Conservation (phyloP, 1,284 basidiomycete genomes). For the Phenoliferia sp. region DNA sequence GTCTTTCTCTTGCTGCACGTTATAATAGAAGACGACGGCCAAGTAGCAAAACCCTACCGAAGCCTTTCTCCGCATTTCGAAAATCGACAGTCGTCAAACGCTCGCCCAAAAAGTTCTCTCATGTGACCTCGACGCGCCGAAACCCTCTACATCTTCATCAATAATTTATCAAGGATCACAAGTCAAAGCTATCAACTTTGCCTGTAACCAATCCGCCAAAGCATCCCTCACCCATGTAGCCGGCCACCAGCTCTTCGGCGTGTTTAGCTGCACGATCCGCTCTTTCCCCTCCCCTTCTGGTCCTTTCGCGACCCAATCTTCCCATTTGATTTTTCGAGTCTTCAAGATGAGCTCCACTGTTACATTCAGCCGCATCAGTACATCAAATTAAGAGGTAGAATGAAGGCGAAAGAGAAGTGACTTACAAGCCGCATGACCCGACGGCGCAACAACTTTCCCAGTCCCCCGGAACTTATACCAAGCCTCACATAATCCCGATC, state of each 20-base stretch:
- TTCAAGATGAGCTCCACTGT: neutral
- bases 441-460: neutral
- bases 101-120: no score
- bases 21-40: no score
- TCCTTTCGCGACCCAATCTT: neutral
- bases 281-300: neutral
- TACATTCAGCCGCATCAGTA: neutral
- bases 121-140: no score
- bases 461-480: neutral
- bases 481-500: neutral
- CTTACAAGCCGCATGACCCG: neutral
- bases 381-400: neutral
- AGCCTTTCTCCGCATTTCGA: no score
- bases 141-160: no score
- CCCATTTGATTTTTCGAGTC: neutral
- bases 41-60: no score
- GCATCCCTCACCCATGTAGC: neutral
- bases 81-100: no score
- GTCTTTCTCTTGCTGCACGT: no score
- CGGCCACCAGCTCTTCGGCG: neutral
- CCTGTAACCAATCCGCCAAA: neutral
- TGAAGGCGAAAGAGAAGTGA: neutral
- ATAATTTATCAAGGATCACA: neutral
- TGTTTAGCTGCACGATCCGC: neutral
- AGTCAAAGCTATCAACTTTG: neutral